Evolutionary conservation across 1,284 basidiomycete genomes (phyloP).

Genomic region (Pterula multifida): DNA sequence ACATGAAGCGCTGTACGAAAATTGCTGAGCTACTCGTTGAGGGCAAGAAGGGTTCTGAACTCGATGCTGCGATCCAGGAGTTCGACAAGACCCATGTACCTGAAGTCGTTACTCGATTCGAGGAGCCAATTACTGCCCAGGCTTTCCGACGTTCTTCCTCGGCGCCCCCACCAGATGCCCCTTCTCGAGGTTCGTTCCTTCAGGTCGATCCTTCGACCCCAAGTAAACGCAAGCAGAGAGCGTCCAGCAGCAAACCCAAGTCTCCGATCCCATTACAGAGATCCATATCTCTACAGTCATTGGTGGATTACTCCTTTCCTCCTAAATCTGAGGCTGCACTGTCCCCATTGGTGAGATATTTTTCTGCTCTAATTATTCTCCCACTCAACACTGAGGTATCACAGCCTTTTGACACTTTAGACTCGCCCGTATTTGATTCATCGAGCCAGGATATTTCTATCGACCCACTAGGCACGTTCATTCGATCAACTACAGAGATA

Average conservation of each 20-base stretch:
- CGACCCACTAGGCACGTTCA: background rate
- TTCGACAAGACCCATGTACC: constrained; percentile 59
- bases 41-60: constrained; percentile 59
- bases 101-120: constrained; percentile 55
- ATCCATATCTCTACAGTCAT: background rate
- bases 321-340: background rate
- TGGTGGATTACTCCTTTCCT: background rate
- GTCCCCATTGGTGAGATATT: background rate
- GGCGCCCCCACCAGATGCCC: constrained; percentile 19
- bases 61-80: constrained; percentile 61
- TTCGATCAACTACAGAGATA: background rate
- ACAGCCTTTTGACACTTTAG: background rate
- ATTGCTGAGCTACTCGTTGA: constrained; percentile 69
- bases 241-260: constrained; percentile 17
- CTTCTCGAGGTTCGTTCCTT: constrained; percentile 3
- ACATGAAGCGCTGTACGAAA: constrained; percentile 56
- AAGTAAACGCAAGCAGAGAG: constrained; percentile 11
- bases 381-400: background rate
- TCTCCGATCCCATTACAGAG: constrained; percentile 3
- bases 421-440: background rate
- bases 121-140: constrained; percentile 55
- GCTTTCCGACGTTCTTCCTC: constrained; percentile 37
- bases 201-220: constrained; percentile 5
- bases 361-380: background rate
- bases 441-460: background rate